Evolutionary conservation across 225 moss, liverwort and hornwort genomes (phyloP).

Genomic region (Straminergon stramineum): DNA sequence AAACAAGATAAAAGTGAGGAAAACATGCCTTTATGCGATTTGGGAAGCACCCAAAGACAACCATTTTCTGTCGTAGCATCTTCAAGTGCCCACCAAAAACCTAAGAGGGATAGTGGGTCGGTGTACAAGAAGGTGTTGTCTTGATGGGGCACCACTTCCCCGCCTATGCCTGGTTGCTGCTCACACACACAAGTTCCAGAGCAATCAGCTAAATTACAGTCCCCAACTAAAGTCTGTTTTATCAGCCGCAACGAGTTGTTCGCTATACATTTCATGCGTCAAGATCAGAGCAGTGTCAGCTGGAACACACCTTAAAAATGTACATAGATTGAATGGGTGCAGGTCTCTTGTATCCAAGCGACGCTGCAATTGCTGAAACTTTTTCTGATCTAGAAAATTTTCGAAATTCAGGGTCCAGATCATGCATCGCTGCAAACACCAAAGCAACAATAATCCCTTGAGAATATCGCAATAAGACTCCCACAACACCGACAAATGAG

Average conservation of each 20-base stretch:
- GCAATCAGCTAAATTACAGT: background rate
- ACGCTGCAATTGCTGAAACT: constrained; percentile 56
- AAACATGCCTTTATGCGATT: constrained; percentile 76
- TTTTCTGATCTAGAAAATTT: constrained; percentile 79
- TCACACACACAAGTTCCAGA: background rate
- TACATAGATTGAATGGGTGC: constrained; percentile 94
- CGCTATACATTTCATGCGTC: background rate
- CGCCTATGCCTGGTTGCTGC: constrained; percentile 99
- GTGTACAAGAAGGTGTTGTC: constrained; percentile 86
- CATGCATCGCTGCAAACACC: constrained; percentile 70
- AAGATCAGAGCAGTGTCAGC: background rate
- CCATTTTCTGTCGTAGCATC: constrained; percentile 78
- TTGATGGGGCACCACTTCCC: constrained; percentile 91
- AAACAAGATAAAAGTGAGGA: background rate
- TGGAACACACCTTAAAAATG: constrained; percentile 75
- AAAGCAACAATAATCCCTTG: background rate
- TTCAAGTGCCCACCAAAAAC: constrained; percentile 87
- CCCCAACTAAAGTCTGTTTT: background rate
- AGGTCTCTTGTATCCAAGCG: constrained; percentile 74
- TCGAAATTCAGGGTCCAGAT: constrained; percentile 84
- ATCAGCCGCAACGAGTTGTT: background rate
- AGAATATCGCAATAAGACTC: background rate
- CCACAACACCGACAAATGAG: background rate
- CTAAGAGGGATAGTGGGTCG: constrained; percentile 64
- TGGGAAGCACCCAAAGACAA: constrained; percentile 85